Evolutionary conservation across 441 rosid genomes (phyloP), one percentile per base, ranked within the genome.

Genomic region (Codiaeum variegatum): DNA sequence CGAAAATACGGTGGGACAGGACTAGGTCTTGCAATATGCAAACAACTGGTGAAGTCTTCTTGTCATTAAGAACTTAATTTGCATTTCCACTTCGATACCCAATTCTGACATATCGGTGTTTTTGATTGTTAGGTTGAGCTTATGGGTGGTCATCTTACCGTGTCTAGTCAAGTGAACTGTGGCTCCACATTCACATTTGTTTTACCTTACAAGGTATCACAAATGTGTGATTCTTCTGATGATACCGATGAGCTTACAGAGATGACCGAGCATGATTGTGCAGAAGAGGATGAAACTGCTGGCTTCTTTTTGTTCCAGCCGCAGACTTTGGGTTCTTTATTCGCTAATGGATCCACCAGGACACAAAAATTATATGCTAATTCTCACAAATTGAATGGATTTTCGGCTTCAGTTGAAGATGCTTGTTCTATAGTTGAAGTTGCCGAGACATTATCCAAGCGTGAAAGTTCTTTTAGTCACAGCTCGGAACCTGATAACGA

Each of bases 1-100:
- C 88, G 97, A 13, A 93, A 93, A 76, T 95, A 95, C 65, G 97
- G 99, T 29, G 99, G 98, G 70, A 95, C 99, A 6, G 99, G 99
- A 75, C 85, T 93, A n/a, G 98, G 99, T 69, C 97, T 95, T 18
- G 97, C 97, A 68, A 95, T 95, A 73, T 95, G 99, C 86, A 95
- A 93, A 83, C 97, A 95, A 72, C 83, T 95, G 91, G 99, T 91
- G 71, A 80, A 69, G 58, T 72, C 59, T 70, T 72, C 56, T 73
- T 71, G 18, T 60, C 62, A 16, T 24, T 19, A 29, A 40, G 21
- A 29, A n/a, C 18, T 68, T 21, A 4, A 38, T 52, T 26, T 52
- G 69, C 19, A 58, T 58, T 7, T 32, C 19, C 3, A 32, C 44
- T 29, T 72, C 12, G 24, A 54, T 58, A 49, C 51, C 28, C 69